These are phyloP conservation scores for Nitzschia putrida DNA, from an alignment of 108 stramenopile species.

Conservation along the genomic window DNA sequence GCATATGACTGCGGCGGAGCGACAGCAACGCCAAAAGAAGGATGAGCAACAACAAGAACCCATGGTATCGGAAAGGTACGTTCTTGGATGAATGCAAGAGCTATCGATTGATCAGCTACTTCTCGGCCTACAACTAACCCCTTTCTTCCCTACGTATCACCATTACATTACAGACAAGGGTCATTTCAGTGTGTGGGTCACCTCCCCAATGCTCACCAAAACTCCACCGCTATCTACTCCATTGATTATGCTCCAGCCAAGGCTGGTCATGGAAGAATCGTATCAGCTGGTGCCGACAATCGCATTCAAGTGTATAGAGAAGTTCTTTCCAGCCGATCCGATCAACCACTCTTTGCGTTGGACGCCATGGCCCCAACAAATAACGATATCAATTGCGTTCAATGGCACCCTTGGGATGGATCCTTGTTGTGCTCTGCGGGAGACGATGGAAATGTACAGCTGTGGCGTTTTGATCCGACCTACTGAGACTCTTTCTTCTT, in stretches of 20 bases:
- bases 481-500: slow-evolving; percentile 1
- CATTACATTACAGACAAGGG: slow-evolving; percentile 34
- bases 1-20: slow-evolving; percentile 61
- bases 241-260: slow-evolving; percentile 81
- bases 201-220: slow-evolving; percentile 63
- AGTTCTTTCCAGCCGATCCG: slow-evolving; percentile 48
- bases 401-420: slow-evolving; percentile 90
- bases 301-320: slow-evolving; percentile 80
- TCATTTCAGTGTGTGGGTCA: slow-evolving; percentile 73
- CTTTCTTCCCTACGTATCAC: too few relatives aligned
- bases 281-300: slow-evolving; percentile 86
- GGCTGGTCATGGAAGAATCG: slow-evolving; percentile 78
- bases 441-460: slow-evolving; percentile 87
- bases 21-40: slow-evolving; percentile 15
- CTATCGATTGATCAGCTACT: too few relatives aligned
- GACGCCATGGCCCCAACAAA: slow-evolving; percentile 40
- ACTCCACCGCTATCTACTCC: slow-evolving; percentile 53
- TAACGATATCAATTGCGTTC: slow-evolving; percentile 94
- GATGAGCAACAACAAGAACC: slow-evolving; percentile 2
- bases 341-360: slow-evolving; percentile 65
- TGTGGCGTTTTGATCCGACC: slow-evolving; percentile 73
- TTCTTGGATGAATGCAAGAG: too few relatives aligned
- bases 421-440: slow-evolving; percentile 77
- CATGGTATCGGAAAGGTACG: too few relatives aligned
- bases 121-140: too few relatives aligned